Conservation (phyloP, 2,329 filamentous ascomycete species). For the Stagonosporopsis cucurbitacearum region DNA sequence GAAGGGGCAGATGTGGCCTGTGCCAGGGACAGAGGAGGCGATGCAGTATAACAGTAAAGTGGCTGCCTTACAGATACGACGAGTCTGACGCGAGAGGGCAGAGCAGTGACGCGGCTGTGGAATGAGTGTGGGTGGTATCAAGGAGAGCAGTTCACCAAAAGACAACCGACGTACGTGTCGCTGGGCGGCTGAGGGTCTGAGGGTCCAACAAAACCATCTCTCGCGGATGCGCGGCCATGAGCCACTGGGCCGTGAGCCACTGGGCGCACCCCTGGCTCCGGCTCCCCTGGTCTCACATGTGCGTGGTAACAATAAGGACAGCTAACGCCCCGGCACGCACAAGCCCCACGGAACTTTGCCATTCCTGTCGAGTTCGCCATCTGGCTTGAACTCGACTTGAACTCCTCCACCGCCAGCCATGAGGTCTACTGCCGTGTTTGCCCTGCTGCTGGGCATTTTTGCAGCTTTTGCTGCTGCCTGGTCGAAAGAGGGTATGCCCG, state of each 20-base stretch:
- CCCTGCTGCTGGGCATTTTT: conserved; percentile 72
- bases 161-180: conserved; percentile 21
- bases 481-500: conserved; percentile 78
- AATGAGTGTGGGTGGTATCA: conserved; percentile 21
- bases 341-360: conserved; percentile 39
- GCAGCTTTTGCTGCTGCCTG: conserved; percentile 77
- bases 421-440: conserved; percentile 69
- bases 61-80: conserved; percentile 38
- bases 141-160: conserved; percentile 13
- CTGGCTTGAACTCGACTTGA: conserved; percentile 23
- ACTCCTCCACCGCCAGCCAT: conserved; percentile 58
- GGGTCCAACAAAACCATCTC: no score
- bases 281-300: conserved; percentile 8
- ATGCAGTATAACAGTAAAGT: conserved; percentile 22
- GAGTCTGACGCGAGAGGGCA: conserved; percentile 9
- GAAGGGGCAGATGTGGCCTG: conserved; percentile 41
- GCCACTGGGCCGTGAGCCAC: conserved; percentile 12
- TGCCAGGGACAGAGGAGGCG: conserved; percentile 5
- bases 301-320: conserved; percentile 10
- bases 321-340: conserved; percentile 34
- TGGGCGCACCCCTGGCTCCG: conserved; percentile 10
- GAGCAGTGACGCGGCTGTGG: conserved; percentile 34
- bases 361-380: conserved; percentile 30
- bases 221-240: conserved; percentile 11
- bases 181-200: no score